Base-by-base conservation (phyloP, 257 asterid genomes). In the Solanum stenotomum region DNA sequence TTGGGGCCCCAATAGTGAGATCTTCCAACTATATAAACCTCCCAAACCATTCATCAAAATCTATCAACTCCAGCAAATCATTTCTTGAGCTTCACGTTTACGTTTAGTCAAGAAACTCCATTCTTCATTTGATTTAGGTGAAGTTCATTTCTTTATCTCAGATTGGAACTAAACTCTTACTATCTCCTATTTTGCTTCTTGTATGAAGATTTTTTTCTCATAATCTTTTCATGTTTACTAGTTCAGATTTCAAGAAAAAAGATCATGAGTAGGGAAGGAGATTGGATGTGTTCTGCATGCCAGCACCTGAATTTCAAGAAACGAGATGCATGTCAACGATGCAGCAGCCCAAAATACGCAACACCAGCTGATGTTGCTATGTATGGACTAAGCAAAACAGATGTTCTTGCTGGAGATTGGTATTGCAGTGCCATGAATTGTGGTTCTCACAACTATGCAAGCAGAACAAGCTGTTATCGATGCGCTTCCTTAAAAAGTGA, bases 261-360 rank as follows among this genome's bases (percentile, higher is more conserved):
- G 74, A 96, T 68, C 76, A 70, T 94, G 97, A 95, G 90, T 88
- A 91, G 96, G 76, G 92, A 88, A 85, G 99, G 98, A 90, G 99
- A 96, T 76, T 96, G 98, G 98, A 92, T 93, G 98, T 95, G 99
- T 74, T 92, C 91, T 20, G 98, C 98, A 70, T 96, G 99, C 93
- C 98, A 94, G 29, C 98, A 96, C 89, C 71, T 92, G 3, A 96
- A 95, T 67, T 95, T 96, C 95, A 89, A 92, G 89, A 94, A 93
- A 65, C 89, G 98, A 3, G 99, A 94, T 65, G 85, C 92, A 65
- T 96, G 99, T 77, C 98, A 94, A 85, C 86, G 94, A 37, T 96
- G 98, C 33, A 91, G 93, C 83, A 94, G 98, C 29, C 98, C 99
- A 0, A 93, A 93, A 88, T 94, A 90, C n/a, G 98, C 98, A 7